phyloP scores from a whole-genome alignment of 805 yeast genomes.

The Saccharomycopsis sp. region DNA sequence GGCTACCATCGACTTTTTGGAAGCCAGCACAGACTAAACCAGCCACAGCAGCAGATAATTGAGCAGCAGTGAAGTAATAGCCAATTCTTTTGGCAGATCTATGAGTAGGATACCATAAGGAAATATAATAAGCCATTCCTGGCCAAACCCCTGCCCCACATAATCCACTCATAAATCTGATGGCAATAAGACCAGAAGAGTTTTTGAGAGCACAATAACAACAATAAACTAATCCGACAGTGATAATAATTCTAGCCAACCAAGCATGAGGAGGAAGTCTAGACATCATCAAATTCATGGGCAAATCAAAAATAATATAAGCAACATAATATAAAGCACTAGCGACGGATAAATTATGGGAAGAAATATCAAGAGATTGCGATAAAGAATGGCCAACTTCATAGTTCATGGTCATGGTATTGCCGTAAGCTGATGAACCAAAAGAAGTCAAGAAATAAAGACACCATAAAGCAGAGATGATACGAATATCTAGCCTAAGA shows the following conservation, averaged over 20 bases:
- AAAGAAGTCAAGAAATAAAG: slow-evolving; percentile 71
- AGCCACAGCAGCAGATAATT: slow-evolving; percentile 80
- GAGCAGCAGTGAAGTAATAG: slow-evolving; percentile 86
- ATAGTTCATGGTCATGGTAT: slow-evolving; percentile 69
- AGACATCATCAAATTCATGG: slow-evolving; percentile 84
- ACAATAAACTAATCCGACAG: slow-evolving; percentile 68
- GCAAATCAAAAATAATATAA: slow-evolving; percentile 74
- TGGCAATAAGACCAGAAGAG: slow-evolving; percentile 53
- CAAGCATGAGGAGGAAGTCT: slow-evolving; percentile 73
- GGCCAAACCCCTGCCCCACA: slow-evolving; percentile 90
- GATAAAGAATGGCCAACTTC: slow-evolving; percentile 49
- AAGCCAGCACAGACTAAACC: slow-evolving; percentile 84
- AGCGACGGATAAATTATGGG: slow-evolving; percentile 59
- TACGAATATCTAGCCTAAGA: slow-evolving; percentile 53
- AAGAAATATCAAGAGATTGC: slow-evolving; percentile 38
- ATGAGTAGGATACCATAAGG: slow-evolving; percentile 77
- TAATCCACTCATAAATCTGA: slow-evolving; percentile 62
- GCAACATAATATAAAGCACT: slow-evolving; percentile 78
- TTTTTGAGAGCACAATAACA: slow-evolving; percentile 58
- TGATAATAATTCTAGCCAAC: slow-evolving; percentile 66
- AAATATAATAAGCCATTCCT: slow-evolving; percentile 73
- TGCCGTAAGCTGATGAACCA: slow-evolving; percentile 69
- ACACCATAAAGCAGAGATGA: slow-evolving; percentile 77
- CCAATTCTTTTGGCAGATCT: slow-evolving; percentile 74
- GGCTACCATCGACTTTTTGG: slow-evolving; percentile 64